A percentile compares a stretch with the other conserved stretches of the same genome.
These are phyloP conservation scores for Boletus bicolor DNA, from an alignment of 768 basidiomycete species.

Conservation along the genomic window DNA sequence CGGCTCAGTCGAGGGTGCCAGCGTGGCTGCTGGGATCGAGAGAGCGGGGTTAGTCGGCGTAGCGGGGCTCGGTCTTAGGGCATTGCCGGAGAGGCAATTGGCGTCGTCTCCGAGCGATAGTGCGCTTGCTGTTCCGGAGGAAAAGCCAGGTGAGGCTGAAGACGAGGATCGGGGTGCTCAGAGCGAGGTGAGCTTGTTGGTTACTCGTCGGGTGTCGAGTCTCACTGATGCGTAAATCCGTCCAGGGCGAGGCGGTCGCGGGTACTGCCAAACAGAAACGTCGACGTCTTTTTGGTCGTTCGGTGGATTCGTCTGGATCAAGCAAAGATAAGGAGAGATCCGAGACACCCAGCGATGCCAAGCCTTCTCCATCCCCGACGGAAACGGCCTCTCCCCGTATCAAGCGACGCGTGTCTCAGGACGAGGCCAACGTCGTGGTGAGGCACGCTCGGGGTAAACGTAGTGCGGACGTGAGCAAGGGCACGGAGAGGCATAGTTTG, in stretches of 20 bases:
- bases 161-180: slow-evolving; percentile 55
- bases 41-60: slow-evolving; percentile 19
- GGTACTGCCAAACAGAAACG: slow-evolving; percentile 38
- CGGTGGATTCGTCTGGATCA: slow-evolving; percentile 34
- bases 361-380: slow-evolving; percentile 24
- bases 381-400: slow-evolving; percentile 19
- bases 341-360: slow-evolving; percentile 27
- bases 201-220: background rate
- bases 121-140: slow-evolving; percentile 42
- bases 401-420: slow-evolving; percentile 22
- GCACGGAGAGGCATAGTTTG: slow-evolving; percentile 69
- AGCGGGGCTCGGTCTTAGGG: slow-evolving; percentile 27
- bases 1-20: slow-evolving; percentile 18
- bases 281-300: slow-evolving; percentile 61
- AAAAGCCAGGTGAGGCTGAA: slow-evolving; percentile 28
- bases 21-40: slow-evolving; percentile 19
- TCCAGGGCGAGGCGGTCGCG: slow-evolving; percentile 51
- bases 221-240: background rate
- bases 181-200: slow-evolving; percentile 60
- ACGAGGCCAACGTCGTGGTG: slow-evolving; percentile 22
- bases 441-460: slow-evolving; percentile 48
- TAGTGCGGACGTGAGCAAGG: slow-evolving; percentile 44
- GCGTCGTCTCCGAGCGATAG: slow-evolving; percentile 61
- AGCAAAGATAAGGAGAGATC: slow-evolving; percentile 36
- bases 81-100: slow-evolving; percentile 47